Conservation (phyloP, 1,284 basidiomycete species). For the Testicularia cyperi region DNA sequence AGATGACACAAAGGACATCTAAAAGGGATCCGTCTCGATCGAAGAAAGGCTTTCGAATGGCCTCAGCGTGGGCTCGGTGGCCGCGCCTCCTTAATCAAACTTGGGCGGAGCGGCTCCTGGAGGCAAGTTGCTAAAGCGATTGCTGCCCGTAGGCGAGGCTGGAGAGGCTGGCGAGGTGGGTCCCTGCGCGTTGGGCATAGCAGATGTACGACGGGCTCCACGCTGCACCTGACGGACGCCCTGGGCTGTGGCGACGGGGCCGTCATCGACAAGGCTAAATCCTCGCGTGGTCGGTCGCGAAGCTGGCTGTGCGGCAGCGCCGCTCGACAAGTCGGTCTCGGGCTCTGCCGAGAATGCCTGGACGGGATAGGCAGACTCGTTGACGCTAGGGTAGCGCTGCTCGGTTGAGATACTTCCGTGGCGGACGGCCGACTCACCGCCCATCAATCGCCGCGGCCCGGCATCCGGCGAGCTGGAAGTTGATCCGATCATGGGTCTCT, state of each 20-base stretch:
- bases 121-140: slow-evolving; percentile 11
- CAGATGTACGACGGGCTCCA: slow-evolving; percentile 46
- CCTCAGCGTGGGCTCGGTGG: too few species aligned
- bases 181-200: slow-evolving; percentile 23
- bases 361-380: slow-evolving; percentile 36
- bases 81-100: slow-evolving; percentile 17
- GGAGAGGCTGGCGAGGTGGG: slow-evolving; percentile 10
- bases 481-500: slow-evolving; percentile 48
- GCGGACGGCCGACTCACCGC: slow-evolving; percentile 22
- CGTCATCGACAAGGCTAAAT: slow-evolving; percentile 57
- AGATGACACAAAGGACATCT: too few species aligned
- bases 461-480: slow-evolving; percentile 42
- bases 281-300: slow-evolving; percentile 31
- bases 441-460: slow-evolving; percentile 11
- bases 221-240: slow-evolving; percentile 53
- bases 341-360: slow-evolving; percentile 49
- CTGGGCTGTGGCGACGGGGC: slow-evolving; percentile 47
- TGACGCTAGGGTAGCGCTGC: slow-evolving; percentile 47
- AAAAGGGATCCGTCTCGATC: too few species aligned
- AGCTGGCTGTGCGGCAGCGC: slow-evolving; percentile 10
- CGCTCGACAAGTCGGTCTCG: slow-evolving; percentile 27
- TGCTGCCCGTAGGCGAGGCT: background rate
- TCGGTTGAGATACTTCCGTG: slow-evolving; percentile 46
- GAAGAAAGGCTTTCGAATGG: too few species aligned
- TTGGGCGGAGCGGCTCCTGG: slow-evolving; percentile 29